Percentiles rank a stretch among this genome's conserved stretches.
Conservation (phyloP, 805 yeast species). For the Candida michaelii region DNA sequence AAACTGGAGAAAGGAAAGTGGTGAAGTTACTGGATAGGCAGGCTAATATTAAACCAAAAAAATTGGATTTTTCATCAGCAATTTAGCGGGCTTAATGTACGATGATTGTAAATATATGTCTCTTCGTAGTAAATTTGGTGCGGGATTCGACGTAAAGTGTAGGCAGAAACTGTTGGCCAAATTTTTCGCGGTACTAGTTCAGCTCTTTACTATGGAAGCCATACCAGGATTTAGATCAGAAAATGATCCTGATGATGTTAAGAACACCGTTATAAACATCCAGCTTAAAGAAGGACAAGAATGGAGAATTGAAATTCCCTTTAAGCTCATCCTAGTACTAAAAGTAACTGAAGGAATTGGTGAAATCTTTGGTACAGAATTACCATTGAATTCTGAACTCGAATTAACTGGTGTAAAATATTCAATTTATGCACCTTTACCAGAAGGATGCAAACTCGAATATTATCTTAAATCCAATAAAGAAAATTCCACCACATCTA, state of each 20-base stretch:
- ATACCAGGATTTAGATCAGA: conserved; percentile 16
- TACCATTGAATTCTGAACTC: conserved; percentile 63
- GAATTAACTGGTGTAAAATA: conserved; percentile 39
- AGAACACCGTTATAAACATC: conserved; percentile 18
- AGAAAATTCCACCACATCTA: conserved; percentile 20
- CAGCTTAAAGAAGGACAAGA: conserved; percentile 48
- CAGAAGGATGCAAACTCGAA: conserved; percentile 64
- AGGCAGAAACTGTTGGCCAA: too few species aligned
- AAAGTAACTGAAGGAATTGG: conserved; percentile 67
- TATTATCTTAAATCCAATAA: conserved; percentile 27
- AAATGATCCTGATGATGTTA: conserved; percentile 8
- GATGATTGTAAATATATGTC: not conserved
- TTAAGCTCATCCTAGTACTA: conserved; percentile 49
- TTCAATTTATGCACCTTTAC: conserved; percentile 41
- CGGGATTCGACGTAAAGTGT: too few species aligned
- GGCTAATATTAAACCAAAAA: conserved; percentile 36
- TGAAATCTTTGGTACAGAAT: conserved; percentile 91
- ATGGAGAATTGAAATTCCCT: conserved; percentile 75
- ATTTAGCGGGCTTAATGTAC: not conserved
- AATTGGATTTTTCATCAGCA: conserved; percentile 24
- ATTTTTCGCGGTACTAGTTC: too few species aligned
- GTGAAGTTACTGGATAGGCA: conserved; percentile 34
- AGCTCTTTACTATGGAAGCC: conserved; percentile 9
- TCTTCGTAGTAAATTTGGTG: not conserved
- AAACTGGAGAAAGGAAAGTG: conserved; percentile 36